Evolutionary conservation across 805 yeast genomes (phyloP).

Genomic region (Candida ficus): DNA sequence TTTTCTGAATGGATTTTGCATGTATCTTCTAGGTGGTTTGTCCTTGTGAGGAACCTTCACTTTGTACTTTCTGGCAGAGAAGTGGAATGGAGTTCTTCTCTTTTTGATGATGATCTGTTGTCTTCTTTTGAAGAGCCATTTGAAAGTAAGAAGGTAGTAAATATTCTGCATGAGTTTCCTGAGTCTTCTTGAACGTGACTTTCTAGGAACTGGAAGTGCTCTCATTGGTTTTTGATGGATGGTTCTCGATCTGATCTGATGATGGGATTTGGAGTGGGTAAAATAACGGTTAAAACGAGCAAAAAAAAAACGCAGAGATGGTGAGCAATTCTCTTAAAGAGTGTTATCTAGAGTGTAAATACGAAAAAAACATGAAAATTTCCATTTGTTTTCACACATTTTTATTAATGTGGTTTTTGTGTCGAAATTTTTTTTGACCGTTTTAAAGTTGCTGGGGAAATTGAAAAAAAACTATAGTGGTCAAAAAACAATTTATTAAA

Average conservation of each 20-base stretch:
- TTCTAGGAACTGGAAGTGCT: slow-evolving; percentile 24
- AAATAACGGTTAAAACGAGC: background rate
- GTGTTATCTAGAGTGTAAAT: no score
- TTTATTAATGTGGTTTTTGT: no score
- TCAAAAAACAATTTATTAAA: no score
- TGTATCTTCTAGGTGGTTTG: background rate
- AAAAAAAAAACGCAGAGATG: background rate
- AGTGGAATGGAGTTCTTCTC: slow-evolving; percentile 22
- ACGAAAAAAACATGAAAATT: no score
- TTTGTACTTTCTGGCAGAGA: slow-evolving; percentile 18
- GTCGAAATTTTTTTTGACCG: no score
- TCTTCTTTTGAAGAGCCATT: slow-evolving; percentile 12
- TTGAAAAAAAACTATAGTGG: no score
- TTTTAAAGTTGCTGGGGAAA: no score
- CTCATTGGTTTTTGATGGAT: slow-evolving; percentile 18
- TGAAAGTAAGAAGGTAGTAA: slow-evolving; percentile 14
- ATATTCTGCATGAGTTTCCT: slow-evolving; percentile 13
- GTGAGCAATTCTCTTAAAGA: no score
- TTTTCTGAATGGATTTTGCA: slow-evolving; percentile 2
- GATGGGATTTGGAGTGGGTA: no score
- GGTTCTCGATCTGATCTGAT: no score
- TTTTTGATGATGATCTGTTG: slow-evolving; percentile 12
- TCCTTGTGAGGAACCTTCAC: slow-evolving; percentile 13
- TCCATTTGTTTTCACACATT: no score
- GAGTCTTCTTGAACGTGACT: slow-evolving; percentile 18